These are phyloP conservation scores for Didymella pinodella DNA, from an alignment of 2,329 filamentous ascomycete species.

Conservation along the genomic window DNA sequence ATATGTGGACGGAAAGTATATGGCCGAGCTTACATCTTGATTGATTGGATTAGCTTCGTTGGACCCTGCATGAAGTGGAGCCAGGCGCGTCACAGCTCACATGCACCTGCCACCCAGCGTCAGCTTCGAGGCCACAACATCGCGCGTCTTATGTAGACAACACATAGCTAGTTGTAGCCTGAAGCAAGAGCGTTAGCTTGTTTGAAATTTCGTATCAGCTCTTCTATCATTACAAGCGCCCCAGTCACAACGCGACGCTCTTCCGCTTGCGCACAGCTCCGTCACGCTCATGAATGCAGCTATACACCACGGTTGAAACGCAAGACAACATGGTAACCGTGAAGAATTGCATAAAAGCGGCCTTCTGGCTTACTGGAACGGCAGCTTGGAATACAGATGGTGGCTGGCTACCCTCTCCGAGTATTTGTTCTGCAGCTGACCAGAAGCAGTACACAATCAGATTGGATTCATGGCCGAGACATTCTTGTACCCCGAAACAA, in stretches of 20 bases:
- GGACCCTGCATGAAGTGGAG: constrained; percentile 8
- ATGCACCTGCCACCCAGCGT: neutral
- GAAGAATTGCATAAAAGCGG: constrained; percentile 6
- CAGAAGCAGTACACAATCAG: constrained; percentile 49
- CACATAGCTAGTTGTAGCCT: neutral
- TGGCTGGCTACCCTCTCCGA: constrained; percentile 3
- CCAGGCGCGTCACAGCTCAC: constrained; percentile 17
- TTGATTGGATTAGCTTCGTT: neutral
- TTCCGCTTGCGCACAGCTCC: neutral
- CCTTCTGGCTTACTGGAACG: constrained; percentile 25
- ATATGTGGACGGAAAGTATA: no score
- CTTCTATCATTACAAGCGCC: neutral
- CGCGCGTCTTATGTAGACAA: constrained; percentile 5
- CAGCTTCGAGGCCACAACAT: constrained; percentile 1
- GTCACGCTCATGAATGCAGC: neutral
- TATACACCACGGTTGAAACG: no score
- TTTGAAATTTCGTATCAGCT: neutral
- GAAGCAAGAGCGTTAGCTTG: neutral
- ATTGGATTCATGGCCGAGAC: constrained; percentile 52
- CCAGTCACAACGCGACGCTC: neutral
- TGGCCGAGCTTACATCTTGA: neutral
- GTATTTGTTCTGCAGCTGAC: constrained; percentile 13
- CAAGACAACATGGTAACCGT: neutral
- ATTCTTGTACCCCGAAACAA: constrained; percentile 46
- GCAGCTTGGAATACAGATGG: constrained; percentile 48